These are phyloP conservation scores for Mycena sp. DNA, from an alignment of 1,284 basidiomycete genomes.

Conservation along the genomic window DNA sequence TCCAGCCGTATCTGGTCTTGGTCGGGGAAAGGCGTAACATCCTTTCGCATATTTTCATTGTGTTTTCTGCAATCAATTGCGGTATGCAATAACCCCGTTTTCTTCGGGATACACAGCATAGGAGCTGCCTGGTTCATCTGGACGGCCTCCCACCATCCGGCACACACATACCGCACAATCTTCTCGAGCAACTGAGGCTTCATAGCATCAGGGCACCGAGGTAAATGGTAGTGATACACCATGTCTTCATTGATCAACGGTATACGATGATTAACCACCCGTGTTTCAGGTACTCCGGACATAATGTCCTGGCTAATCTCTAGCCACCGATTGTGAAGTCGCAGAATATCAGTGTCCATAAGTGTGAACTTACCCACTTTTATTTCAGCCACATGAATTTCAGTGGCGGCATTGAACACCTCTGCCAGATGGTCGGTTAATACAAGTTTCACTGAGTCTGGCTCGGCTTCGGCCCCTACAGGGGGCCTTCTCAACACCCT, in stretches of 20 bases:
- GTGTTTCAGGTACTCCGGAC: constrained; percentile 29
- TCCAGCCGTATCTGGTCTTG: too few species aligned
- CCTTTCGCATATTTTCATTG: constrained; percentile 33
- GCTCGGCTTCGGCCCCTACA: constrained; percentile 34
- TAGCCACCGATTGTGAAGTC: constrained; percentile 7
- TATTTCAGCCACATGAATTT: too few species aligned
- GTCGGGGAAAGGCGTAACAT: too few species aligned
- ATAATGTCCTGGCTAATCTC: too few species aligned
- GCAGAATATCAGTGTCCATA: constrained; percentile 13
- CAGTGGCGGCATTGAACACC: too few species aligned
- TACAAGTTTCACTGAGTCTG: neutral
- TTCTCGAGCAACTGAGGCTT: constrained; percentile 33
- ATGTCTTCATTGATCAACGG: constrained; percentile 38
- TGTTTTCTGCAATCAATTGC: constrained; percentile 34
- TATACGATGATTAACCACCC: constrained; percentile 39
- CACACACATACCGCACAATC: constrained; percentile 31
- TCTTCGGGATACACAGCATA: constrained; percentile 41
- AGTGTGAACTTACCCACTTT: too few species aligned
- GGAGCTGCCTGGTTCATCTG: constrained; percentile 34
- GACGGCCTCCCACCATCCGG: constrained; percentile 38
- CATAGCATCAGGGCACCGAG: constrained; percentile 36
- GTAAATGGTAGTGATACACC: too few species aligned
- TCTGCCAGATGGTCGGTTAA: too few species aligned
- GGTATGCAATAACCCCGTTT: constrained; percentile 33
- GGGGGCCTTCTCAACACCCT: too few species aligned